Evolutionary conservation across 2,329 filamentous ascomycete species (phyloP), one percentile per base, ranked within the genome.

Genomic region (Penicillium psychrosexuale): DNA sequence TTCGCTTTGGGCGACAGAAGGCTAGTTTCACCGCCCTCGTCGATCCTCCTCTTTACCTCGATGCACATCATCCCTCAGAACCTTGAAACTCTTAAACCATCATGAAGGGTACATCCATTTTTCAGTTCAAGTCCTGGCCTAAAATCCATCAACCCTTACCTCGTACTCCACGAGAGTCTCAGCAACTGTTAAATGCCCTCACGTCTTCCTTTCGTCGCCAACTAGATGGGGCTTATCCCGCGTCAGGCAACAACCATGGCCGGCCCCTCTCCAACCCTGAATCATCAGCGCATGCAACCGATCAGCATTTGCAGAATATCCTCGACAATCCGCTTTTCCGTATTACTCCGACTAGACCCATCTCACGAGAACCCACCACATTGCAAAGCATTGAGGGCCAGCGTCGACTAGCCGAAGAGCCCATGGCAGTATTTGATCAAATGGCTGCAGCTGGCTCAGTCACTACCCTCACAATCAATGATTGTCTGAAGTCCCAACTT

Each of bases 201-300:
- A 86, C 83, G 22, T 79, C 77, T 38, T 87, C 84, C 12, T 88
- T 88, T 68, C 79, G 83, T 61, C 76, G 79, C 47, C 83, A 87
- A 55, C 78, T 88, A 39, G 84, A 88, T 63, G 77, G 75, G 50
- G 79, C 82, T 55, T 80, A 86, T 70, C 80, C 79, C 17, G 65
- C 68, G 42, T 43, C 51, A 31, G 60, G 63, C n/a, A 57, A 59
- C 38, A 52, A 60, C n/a, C 58, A 63, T 47, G 53, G 51, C 12
- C 58, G 56, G 44, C 43, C 59, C 15, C 55, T 64, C 34, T 61
- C 59, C 34, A 65, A 71, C 47, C 54, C 63, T 33, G 59, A 66
- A 55, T 68, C 66, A 24, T 67, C 70, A 17, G 60, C 55, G 24
- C 63, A 72, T 60, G 66, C 73, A 42, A 67, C 74, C 37, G 71